phyloP scores from a whole-genome alignment of 495 filamentous ascomycete genomes.

The Neurospora sp. region DNA sequence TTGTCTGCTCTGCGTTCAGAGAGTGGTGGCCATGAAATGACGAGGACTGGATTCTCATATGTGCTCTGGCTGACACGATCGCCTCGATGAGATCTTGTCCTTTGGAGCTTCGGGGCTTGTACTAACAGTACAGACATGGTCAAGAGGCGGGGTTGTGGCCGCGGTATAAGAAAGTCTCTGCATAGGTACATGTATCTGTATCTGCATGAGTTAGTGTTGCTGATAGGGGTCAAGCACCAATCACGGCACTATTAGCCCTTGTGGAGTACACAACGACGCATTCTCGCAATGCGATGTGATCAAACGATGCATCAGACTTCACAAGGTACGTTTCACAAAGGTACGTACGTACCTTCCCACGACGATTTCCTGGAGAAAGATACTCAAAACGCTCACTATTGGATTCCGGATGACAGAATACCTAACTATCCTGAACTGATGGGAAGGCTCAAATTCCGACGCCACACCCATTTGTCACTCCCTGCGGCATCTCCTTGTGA shows the following conservation, averaged over 20 bases:
- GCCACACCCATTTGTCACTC: neutral
- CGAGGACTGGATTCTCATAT: neutral
- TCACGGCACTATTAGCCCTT: neutral
- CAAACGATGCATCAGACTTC: neutral
- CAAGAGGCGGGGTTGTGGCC: neutral
- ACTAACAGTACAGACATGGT: neutral
- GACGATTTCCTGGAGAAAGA: neutral
- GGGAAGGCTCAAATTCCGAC: neutral
- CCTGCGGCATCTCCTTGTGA: neutral
- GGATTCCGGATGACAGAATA: neutral
- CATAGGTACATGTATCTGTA: neutral
- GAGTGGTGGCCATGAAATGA: neutral
- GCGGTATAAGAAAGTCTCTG: neutral
- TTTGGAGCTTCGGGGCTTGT: neutral
- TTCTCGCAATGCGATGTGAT: neutral
- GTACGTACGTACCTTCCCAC: neutral
- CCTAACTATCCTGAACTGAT: neutral
- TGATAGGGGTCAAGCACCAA: neutral
- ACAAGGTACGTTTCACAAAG: neutral
- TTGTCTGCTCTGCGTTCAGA: neutral
- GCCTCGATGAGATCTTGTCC: neutral
- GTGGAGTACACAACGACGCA: neutral
- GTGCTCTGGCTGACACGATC: neutral
- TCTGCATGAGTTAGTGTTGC: neutral
- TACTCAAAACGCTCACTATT: neutral